Base-by-base conservation (phyloP, 768 basidiomycete species). In the Russula emetica region DNA sequence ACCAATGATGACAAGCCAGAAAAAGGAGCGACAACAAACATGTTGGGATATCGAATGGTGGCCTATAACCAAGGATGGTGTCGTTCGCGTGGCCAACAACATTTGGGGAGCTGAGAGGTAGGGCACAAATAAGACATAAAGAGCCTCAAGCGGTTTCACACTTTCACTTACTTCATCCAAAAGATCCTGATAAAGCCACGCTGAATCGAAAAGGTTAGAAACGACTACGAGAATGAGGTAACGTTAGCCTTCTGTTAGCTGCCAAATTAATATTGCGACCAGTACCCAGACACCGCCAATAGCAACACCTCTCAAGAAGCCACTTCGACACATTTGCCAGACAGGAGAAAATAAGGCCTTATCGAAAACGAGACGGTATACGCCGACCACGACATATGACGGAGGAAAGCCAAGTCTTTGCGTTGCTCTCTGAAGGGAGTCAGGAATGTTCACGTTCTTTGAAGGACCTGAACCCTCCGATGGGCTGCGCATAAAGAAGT, bases 251-350 rank as follows among this genome's bases (percentile, higher is more conserved):
- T 3, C n/a, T 26, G 24, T 45, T 14, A 26, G n/a, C n/a, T 3
- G 11, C 30, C 22, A 49, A 16, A 28, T n/a, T n/a, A 60, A 44
- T 55, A 24, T 13, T 0, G 14, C 3, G 22, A 30, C 22, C n/a
- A 75, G 44, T 70, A 88, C 90, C 90, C 90, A 93, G 36, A 82
- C 73, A 0, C 80, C 71, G 0, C 88, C 93, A 45, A 92, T 87
- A 18, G 82, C 74, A 0, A 82, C 76, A 0, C 94, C 94, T 22
- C 93, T 77, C 53, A 80, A 71, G 1, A 83, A 82, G 0, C 89
- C 94, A 74, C 95, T 87, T 66, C 79, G 82, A 72, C 92, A 90
- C 75, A 92, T 94, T 70, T 88, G 77, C 91, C 94, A 92, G 9
- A 88, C 85, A 5, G 93, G 92, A 28, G 78, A 76, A 64, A 84